Percentiles rank a stretch among this genome's conserved stretches.
These are phyloP conservation scores for Solanum hybrid DNA, from an alignment of 305 asterid species.

Conservation along the genomic window DNA sequence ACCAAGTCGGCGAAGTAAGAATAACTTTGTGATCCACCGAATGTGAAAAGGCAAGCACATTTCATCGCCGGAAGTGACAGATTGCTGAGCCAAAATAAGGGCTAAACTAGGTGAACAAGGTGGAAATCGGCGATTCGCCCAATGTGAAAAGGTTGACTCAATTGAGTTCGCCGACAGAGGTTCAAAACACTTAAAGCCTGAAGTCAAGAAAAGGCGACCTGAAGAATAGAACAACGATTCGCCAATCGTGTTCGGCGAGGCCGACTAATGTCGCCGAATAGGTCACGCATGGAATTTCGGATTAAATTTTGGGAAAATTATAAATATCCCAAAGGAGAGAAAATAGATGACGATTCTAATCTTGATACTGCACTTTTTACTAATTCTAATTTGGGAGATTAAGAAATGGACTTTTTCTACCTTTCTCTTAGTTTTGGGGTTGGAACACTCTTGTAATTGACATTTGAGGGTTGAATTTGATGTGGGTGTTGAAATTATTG, in stretches of 20 bases:
- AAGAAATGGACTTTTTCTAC: not conserved
- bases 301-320: not conserved
- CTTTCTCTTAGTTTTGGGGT: not conserved
- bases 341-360: not conserved
- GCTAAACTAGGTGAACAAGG: not conserved
- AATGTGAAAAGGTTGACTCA: not conserved
- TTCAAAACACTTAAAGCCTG: not conserved
- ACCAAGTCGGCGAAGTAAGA: not conserved
- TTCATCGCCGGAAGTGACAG: not conserved
- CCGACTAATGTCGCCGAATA: not conserved
- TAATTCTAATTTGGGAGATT: not conserved
- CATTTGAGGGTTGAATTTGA: not conserved
- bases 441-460: not conserved
- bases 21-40: not conserved
- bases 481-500: not conserved
- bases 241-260: not conserved
- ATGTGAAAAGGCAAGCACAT: not conserved
- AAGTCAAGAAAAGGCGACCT: not conserved
- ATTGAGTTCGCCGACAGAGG: not conserved
- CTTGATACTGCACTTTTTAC: not conserved
- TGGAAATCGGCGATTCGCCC: not conserved
- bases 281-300: not conserved
- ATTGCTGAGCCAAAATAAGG: not conserved
- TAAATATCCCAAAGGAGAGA: not conserved
- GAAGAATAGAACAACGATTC: not conserved